Conservation (phyloP, 1,284 basidiomycete species). For the Heliocybe sulcata region DNA sequence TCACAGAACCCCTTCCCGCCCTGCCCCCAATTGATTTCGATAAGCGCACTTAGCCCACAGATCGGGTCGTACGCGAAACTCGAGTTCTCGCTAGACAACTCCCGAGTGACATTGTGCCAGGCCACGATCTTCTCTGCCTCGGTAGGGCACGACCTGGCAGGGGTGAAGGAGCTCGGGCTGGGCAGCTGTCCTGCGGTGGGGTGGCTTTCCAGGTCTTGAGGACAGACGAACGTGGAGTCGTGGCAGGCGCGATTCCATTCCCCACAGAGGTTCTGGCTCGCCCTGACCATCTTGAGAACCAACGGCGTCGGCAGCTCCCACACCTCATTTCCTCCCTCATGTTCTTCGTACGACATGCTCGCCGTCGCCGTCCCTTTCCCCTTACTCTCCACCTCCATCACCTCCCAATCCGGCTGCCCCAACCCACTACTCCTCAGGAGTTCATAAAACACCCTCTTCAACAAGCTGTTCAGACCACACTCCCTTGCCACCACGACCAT, state of each 20-base stretch:
- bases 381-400: not conserved
- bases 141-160: not conserved
- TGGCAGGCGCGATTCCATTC: not conserved
- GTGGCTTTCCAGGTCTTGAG: not conserved
- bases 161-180: not conserved
- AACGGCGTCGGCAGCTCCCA: too few relatives aligned
- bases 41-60: not conserved
- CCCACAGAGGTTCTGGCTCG: not conserved
- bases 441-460: slow-evolving; percentile 31
- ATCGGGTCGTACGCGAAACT: slow-evolving; percentile 4
- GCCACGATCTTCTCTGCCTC: not conserved
- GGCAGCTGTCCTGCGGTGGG: not conserved
- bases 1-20: slow-evolving; percentile 1
- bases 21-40: not conserved
- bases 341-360: not conserved
- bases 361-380: not conserved
- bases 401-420: slow-evolving; percentile 11
- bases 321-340: not conserved
- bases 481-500: slow-evolving; percentile 22
- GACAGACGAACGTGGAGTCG: not conserved
- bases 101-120: not conserved
- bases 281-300: too few relatives aligned
- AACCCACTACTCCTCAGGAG: slow-evolving; percentile 21
- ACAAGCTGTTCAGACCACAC: slow-evolving; percentile 20
- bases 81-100: not conserved